These are phyloP conservation scores for Fusarium aywerte DNA, from an alignment of 2,329 filamentous ascomycete genomes.

Conservation along the genomic window DNA sequence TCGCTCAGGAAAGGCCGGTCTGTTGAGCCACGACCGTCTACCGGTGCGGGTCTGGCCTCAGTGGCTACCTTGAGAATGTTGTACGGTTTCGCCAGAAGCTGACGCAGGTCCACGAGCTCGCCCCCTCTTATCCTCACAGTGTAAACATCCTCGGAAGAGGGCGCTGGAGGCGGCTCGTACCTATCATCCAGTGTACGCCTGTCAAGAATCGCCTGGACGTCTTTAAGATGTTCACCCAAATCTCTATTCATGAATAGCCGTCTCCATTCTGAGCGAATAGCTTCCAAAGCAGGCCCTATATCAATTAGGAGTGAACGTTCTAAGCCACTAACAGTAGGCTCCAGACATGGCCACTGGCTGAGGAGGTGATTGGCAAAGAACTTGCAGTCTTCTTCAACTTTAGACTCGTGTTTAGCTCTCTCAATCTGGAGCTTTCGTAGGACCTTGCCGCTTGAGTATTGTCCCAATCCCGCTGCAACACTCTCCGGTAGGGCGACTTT, in stretches of 20 bases:
- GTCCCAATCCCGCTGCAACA: conserved; percentile 15
- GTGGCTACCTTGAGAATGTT: background rate
- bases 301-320: conserved; percentile 36
- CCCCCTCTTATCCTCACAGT: conserved; percentile 31
- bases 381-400: conserved; percentile 42
- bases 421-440: conserved; percentile 36
- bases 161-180: conserved; percentile 19
- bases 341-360: conserved; percentile 43
- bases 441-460: conserved; percentile 41
- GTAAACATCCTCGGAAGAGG: conserved; percentile 34
- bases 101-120: conserved; percentile 32
- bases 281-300: conserved; percentile 36
- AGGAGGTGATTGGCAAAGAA: conserved; percentile 39
- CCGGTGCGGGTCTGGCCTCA: background rate
- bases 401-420: conserved; percentile 32
- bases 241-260: conserved; percentile 41
- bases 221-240: conserved; percentile 31
- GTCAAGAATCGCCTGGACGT: conserved; percentile 38
- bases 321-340: conserved; percentile 33
- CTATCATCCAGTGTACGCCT: conserved; percentile 18
- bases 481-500: conserved; percentile 11
- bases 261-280: conserved; percentile 43
- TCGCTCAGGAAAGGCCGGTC: conserved; percentile 23
- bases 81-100: conserved; percentile 35
- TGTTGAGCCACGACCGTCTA: background rate